Evolutionary conservation across 805 yeast genomes (phyloP), one percentile per base, ranked within the genome.

Genomic region (Saccharomycopsis fibuligera): DNA sequence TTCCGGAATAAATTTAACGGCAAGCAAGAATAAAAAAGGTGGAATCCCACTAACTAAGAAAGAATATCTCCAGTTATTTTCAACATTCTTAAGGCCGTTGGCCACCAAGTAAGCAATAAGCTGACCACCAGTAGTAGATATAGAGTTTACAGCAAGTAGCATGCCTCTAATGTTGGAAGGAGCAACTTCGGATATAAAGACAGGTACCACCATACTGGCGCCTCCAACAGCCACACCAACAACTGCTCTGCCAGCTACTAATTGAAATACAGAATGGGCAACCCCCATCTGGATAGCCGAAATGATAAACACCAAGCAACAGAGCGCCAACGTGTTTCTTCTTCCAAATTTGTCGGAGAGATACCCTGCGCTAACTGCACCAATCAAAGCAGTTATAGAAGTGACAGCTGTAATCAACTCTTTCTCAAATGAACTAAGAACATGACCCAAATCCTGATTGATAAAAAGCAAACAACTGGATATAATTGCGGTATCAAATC

Each of bases 181-280:
- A 3, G 75, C 67, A 24, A 76, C 64, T 58, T 78, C 84, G 22
- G 79, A 71, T 12, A 78, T 65, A 58, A 74, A 78, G 12, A 76
- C 69, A 0, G 83, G 91, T 2, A 81, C 78, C 36, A 81, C 69
- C 57, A 83, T 84, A 0, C 89, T 76, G 4, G 85, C 82, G 24
- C 76, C 74, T 14, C 93, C 93, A 22, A 85, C 80, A 6, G 84
- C 88, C 23, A 81, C 58, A n/a, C 90, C 90, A 14, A 84, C 75
- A 29, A 80, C 61, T 27, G 76, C 70, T 50, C 91, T 69, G 1
- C 91, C 91, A 44, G 68, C 55, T 30, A 71, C 62, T 49, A 75
- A 58, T 53, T 68, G 69, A 49, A 61, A 54, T 59, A 79, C 68
- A 12, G 66, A 61, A 21, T 59, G 50, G 1, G 68, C 56, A 12